phyloP scores from a whole-genome alignment of 208 protist species.

The Trypanosoma lewisi region DNA sequence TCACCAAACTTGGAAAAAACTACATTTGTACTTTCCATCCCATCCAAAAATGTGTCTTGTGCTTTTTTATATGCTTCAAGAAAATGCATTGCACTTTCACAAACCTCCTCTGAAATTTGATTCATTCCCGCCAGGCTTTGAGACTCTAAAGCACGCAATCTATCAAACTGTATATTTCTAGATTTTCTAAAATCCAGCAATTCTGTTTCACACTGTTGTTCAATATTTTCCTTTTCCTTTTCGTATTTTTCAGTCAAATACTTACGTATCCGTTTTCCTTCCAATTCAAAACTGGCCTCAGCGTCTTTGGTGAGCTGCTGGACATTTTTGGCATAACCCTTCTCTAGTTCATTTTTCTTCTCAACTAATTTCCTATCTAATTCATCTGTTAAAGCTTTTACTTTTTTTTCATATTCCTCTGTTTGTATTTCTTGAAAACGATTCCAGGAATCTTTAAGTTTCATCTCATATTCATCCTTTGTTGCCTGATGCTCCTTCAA shows the following conservation, averaged over 20 bases:
- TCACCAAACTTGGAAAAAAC: slow-evolving; percentile 5
- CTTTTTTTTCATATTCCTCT: slow-evolving; percentile 27
- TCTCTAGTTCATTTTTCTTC: slow-evolving; percentile 21
- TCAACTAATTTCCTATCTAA: slow-evolving; percentile 26
- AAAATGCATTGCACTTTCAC: slow-evolving; percentile 6
- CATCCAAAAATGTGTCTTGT: slow-evolving; percentile 6
- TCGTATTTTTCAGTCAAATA: slow-evolving; percentile 17
- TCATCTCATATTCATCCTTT: slow-evolving; percentile 23
- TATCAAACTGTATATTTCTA: slow-evolving; percentile 18
- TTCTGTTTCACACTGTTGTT: slow-evolving; percentile 4
- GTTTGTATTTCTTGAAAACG: not conserved
- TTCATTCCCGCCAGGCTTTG: slow-evolving; percentile 3
- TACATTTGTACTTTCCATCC: not conserved
- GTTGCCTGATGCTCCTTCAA: slow-evolving; percentile 12
- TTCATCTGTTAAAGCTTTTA: slow-evolving; percentile 24
- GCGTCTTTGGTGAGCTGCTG: slow-evolving; percentile 22
- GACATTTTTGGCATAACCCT: slow-evolving; percentile 11
- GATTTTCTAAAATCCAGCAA: slow-evolving; percentile 13
- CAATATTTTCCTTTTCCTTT: slow-evolving; percentile 14
- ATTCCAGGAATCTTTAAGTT: slow-evolving; percentile 11
- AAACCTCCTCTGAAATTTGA: not conserved
- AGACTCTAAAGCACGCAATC: not conserved
- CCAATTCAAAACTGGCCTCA: slow-evolving; percentile 17
- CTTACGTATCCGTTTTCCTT: slow-evolving; percentile 17
- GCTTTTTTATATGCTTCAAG: slow-evolving; percentile 18